Percentiles rank a stretch among this genome's conserved stretches.
Conservation (phyloP, 495 filamentous ascomycete species). For the Neurospora pannonica region DNA sequence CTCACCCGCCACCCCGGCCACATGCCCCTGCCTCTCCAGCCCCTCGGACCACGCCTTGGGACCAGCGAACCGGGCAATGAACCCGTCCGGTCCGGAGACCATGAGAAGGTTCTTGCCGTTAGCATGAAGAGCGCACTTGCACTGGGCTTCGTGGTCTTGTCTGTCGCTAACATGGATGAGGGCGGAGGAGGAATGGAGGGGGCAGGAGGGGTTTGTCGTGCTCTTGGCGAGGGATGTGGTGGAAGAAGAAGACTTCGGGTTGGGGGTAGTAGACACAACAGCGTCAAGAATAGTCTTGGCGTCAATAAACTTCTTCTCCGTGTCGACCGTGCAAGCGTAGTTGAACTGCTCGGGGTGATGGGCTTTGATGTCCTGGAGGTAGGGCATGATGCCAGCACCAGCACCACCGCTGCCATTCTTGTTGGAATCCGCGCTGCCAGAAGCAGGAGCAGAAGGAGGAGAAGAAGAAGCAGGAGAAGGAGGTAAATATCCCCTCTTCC, state of each 20-base stretch:
- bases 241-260: background rate
- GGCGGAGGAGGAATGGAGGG: constrained; percentile 14
- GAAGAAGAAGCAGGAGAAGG: too few species aligned
- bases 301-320: constrained; percentile 56
- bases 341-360: constrained; percentile 45
- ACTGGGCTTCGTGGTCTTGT: background rate
- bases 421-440: too few species aligned
- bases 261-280: constrained; percentile 1
- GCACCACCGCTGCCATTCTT: too few species aligned
- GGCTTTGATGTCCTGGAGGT: constrained; percentile 50
- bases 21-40: constrained; percentile 56
- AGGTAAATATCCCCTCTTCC: background rate
- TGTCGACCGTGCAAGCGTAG: constrained; percentile 70
- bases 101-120: constrained; percentile 52
- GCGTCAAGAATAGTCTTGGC: background rate
- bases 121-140: background rate
- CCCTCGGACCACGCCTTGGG: constrained; percentile 64
- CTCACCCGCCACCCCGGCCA: constrained; percentile 32
- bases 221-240: background rate
- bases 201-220: constrained; percentile 4
- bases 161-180: background rate
- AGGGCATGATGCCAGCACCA: constrained; percentile 37
- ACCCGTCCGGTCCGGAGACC: constrained; percentile 84
- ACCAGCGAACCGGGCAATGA: constrained; percentile 70
- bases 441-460: too few species aligned